Evolutionary conservation across 495 filamentous ascomycete genomes (phyloP).

Genomic region (Cairneyella variabilis): DNA sequence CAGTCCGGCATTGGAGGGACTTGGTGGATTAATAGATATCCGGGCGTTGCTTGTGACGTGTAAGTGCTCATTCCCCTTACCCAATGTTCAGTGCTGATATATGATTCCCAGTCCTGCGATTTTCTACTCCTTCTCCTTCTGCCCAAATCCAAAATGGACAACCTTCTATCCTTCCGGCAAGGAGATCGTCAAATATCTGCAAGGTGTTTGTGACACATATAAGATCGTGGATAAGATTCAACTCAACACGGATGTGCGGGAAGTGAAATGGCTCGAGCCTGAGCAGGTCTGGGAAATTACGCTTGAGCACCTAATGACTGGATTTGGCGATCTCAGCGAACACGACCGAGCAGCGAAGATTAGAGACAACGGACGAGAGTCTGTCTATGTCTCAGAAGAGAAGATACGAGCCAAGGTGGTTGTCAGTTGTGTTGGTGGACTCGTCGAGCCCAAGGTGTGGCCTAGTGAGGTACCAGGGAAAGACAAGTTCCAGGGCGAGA

Average conservation of each 20-base stretch:
- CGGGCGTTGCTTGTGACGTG: constrained; percentile 40
- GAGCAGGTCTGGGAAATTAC: constrained; percentile 41
- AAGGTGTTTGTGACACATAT: constrained; percentile 40
- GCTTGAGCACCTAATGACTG: constrained; percentile 33
- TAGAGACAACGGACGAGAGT: constrained; percentile 20
- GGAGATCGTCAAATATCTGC: constrained; percentile 45
- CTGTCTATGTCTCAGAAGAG: constrained; percentile 38
- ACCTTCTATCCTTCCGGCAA: constrained; percentile 36
- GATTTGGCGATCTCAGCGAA: constrained; percentile 20
- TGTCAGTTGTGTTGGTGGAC: constrained; percentile 49
- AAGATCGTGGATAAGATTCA: constrained; percentile 38
- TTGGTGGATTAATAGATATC: constrained; percentile 67
- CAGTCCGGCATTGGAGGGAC: constrained; percentile 61
- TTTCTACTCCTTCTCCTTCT: constrained; percentile 51
- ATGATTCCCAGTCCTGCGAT: constrained; percentile 16
- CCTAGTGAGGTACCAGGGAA: constrained; percentile 36
- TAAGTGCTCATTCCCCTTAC: constrained; percentile 11
- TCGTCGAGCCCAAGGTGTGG: constrained; percentile 41
- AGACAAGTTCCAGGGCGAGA: constrained; percentile 39
- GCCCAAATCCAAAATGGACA: constrained; percentile 41
- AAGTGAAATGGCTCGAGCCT: constrained; percentile 39
- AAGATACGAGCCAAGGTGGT: constrained; percentile 51
- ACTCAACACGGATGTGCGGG: constrained; percentile 38
- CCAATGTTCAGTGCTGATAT: background rate
- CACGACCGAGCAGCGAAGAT: constrained; percentile 25